phyloP scores from a whole-genome alignment of 2,329 filamentous ascomycete genomes.

The Neonectria punicea region DNA sequence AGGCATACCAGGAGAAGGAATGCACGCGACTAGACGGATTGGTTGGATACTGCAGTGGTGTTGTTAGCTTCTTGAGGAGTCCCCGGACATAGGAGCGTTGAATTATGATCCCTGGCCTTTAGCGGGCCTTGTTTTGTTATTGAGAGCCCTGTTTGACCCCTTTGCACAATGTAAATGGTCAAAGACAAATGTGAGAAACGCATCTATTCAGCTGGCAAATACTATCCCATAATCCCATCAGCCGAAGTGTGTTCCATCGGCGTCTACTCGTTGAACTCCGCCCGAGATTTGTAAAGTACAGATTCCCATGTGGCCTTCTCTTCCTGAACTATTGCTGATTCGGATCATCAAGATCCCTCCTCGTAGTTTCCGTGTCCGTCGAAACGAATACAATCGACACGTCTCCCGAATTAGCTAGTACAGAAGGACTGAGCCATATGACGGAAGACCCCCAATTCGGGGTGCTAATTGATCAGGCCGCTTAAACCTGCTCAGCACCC shows the following conservation, averaged over 20 bases:
- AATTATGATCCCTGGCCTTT: conserved; percentile 6
- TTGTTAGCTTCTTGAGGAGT: conserved; percentile 82
- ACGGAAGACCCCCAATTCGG: conserved; percentile 4
- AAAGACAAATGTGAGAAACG: conserved; percentile 13
- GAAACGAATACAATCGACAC: not conserved
- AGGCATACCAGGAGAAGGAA: conserved; percentile 76
- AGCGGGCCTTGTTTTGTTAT: not conserved
- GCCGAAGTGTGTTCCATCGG: conserved; percentile 19
- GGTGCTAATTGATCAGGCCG: conserved; percentile 11
- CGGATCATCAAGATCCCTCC: conserved; percentile 4
- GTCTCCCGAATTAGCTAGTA: not conserved
- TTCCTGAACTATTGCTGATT: conserved; percentile 1
- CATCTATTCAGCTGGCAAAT: conserved; percentile 30
- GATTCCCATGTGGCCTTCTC: conserved; percentile 7
- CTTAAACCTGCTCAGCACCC: conserved; percentile 80
- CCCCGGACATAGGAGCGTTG: conserved; percentile 58
- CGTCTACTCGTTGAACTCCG: conserved; percentile 27
- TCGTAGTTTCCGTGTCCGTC: not conserved
- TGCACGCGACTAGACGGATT: conserved; percentile 76
- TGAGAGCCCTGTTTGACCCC: not conserved
- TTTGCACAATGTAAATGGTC: not conserved
- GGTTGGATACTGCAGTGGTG: conserved; percentile 88
- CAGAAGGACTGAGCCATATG: not conserved
- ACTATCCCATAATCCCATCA: conserved; percentile 28
- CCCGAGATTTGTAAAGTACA: conserved; percentile 28